These are phyloP conservation scores for Penicillium dipodomyicola DNA, from an alignment of 495 filamentous ascomycete genomes.

Conservation along the genomic window DNA sequence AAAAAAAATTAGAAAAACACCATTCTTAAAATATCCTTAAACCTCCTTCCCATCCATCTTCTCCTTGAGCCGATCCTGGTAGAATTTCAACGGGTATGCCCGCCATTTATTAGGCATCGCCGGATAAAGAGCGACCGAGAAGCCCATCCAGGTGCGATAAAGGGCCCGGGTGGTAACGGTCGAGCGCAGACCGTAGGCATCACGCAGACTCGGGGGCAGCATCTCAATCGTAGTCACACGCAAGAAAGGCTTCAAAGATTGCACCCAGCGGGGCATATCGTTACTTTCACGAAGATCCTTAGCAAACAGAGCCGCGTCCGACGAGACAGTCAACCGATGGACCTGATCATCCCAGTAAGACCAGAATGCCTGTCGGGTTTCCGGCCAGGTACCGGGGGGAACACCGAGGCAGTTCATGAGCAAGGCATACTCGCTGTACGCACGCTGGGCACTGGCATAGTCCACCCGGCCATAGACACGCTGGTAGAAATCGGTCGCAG, in stretches of 20 bases:
- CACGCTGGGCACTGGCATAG: slow-evolving; percentile 37
- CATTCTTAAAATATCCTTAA: slow-evolving; percentile 11
- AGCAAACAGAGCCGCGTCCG: slow-evolving; percentile 35
- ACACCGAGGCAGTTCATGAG: slow-evolving; percentile 32
- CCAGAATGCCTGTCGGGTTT: slow-evolving; percentile 38
- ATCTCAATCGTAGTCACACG: slow-evolving; percentile 40
- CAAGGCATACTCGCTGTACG: slow-evolving; percentile 38
- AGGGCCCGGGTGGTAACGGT: slow-evolving; percentile 30
- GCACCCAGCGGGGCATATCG: slow-evolving; percentile 37
- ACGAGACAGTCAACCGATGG: slow-evolving; percentile 29
- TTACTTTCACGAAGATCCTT: slow-evolving; percentile 28
- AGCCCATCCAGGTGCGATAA: slow-evolving; percentile 40
- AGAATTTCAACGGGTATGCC: slow-evolving; percentile 33
- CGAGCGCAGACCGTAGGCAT: slow-evolving; percentile 41
- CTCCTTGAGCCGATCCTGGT: slow-evolving; percentile 30
- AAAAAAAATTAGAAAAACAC: neutral
- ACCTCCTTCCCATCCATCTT: slow-evolving; percentile 28
- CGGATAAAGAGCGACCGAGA: slow-evolving; percentile 40
- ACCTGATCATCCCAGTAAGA: slow-evolving; percentile 43
- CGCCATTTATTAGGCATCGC: slow-evolving; percentile 35
- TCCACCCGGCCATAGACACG: slow-evolving; percentile 41
- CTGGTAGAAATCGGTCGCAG: slow-evolving; percentile 45
- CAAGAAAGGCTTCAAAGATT: slow-evolving; percentile 36
- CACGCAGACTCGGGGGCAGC: slow-evolving; percentile 38
- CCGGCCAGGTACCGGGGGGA: slow-evolving; percentile 34